Conservation (phyloP, 352 stramenopile species). For the Pythium monospermum region DNA sequence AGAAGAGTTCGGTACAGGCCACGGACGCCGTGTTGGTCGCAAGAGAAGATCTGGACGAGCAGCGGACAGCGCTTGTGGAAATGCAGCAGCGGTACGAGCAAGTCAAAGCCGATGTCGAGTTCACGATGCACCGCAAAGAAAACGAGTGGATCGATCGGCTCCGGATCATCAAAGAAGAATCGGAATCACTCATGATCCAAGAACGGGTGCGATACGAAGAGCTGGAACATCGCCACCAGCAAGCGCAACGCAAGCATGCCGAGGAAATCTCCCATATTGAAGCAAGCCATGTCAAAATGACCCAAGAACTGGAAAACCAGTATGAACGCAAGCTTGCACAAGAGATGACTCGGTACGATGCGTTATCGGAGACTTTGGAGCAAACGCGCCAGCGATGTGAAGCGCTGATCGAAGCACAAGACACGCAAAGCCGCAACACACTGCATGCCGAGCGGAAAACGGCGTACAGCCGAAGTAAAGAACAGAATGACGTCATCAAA, state of each 20-base stretch:
- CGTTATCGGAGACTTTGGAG: constrained; percentile 84
- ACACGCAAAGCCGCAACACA: constrained; percentile 53
- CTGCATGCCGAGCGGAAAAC: constrained; percentile 64
- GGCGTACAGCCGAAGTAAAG: constrained; percentile 58
- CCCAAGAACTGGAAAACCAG: constrained; percentile 89
- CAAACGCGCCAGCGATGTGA: constrained; percentile 87
- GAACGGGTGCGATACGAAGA: constrained; percentile 76
- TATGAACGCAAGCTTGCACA: constrained; percentile 90
- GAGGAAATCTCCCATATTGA: constrained; percentile 78
- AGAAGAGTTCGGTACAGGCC: constrained; percentile 1
- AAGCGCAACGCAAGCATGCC: constrained; percentile 57
- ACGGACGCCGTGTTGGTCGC: constrained; percentile 63
- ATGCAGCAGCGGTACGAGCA: constrained; percentile 73
- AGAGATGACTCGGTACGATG: constrained; percentile 85
- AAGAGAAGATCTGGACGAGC: constrained; percentile 76
- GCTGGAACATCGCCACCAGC: constrained; percentile 65
- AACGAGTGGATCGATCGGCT: constrained; percentile 86
- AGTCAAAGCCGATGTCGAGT: constrained; percentile 79
- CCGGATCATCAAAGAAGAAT: constrained; percentile 72
- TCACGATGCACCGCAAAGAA: constrained; percentile 79
- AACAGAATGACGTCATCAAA: constrained; percentile 83
- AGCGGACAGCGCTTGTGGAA: constrained; percentile 36
- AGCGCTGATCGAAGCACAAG: constrained; percentile 76
- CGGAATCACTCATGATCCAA: constrained; percentile 70
- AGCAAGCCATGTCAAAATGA: constrained; percentile 76